phyloP scores from a whole-genome alignment of 1,139 yeast species.

The Saccharomyces pastorianus region DNA sequence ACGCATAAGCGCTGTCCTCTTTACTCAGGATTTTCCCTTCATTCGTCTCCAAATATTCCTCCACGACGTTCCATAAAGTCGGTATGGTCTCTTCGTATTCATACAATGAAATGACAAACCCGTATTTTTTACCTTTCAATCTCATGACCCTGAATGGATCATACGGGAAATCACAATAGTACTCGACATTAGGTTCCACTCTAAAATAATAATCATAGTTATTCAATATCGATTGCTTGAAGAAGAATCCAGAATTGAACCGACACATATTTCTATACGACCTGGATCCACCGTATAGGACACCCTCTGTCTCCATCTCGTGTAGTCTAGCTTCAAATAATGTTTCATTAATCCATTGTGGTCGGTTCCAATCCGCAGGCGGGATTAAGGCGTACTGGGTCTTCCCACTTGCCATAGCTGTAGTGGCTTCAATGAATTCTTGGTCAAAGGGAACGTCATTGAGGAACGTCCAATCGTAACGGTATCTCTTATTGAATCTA shows the following conservation, averaged over 20 bases:
- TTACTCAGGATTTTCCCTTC: constrained; percentile 50
- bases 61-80: constrained; percentile 71
- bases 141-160: constrained; percentile 85
- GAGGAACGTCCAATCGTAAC: too few species aligned
- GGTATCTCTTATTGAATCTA: too few species aligned
- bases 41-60: constrained; percentile 49
- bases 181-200: constrained; percentile 85
- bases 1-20: constrained; percentile 59
- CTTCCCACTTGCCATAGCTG: too few species aligned
- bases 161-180: constrained; percentile 69
- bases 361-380: too few species aligned
- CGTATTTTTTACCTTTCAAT: constrained; percentile 64
- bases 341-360: too few species aligned
- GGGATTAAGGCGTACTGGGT: too few species aligned
- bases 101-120: constrained; percentile 69
- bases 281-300: constrained; percentile 68
- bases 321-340: constrained; percentile 26
- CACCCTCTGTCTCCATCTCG: constrained; percentile 48
- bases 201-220: constrained; percentile 83
- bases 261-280: constrained; percentile 83
- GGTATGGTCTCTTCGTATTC: constrained; percentile 84
- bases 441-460: too few species aligned
- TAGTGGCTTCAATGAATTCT: too few species aligned
- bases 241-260: constrained; percentile 77
- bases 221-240: constrained; percentile 56